phyloP scores from a whole-genome alignment of 139 green algal genomes.

The Coelastrella sp. region DNA sequence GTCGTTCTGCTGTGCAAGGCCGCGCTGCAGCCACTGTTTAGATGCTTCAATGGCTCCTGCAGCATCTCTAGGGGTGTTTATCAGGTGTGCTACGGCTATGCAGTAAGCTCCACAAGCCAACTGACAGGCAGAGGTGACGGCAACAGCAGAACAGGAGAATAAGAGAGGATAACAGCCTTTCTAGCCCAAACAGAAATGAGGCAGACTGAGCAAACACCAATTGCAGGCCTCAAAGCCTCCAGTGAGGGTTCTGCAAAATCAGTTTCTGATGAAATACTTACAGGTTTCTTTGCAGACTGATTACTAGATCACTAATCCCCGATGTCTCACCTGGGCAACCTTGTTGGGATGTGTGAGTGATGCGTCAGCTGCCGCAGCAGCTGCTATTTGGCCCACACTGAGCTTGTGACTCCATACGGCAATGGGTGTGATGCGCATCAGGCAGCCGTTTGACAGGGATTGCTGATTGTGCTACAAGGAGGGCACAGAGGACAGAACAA shows the following conservation, averaged over 20 bases:
- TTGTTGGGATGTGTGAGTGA: constrained; percentile 58
- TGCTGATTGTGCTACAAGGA: constrained; percentile 14
- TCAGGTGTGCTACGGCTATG: constrained; percentile 60
- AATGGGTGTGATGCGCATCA: constrained; percentile 57
- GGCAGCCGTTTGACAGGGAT: constrained; percentile 51
- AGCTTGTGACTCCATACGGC: constrained; percentile 60
- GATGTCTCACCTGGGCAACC: background rate
- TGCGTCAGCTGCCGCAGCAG: constrained; percentile 34
- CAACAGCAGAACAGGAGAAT: background rate
- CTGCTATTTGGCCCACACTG: constrained; percentile 20
- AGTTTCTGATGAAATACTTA: no score
- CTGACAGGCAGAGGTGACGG: constrained; percentile 2
- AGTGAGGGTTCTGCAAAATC: no score
- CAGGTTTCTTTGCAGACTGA: no score
- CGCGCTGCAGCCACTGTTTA: constrained; percentile 45
- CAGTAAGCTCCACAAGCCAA: constrained; percentile 64
- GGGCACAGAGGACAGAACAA: background rate
- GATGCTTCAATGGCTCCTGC: constrained; percentile 50
- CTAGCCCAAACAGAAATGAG: no score
- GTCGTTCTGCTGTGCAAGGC: background rate
- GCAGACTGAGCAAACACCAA: no score
- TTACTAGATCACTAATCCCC: no score
- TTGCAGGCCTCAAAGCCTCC: no score
- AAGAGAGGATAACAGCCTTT: no score
- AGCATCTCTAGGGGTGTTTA: constrained; percentile 49